Base-by-base conservation (phyloP, 2,329 filamentous ascomycete genomes). In the Coniochaeta ligniaria region DNA sequence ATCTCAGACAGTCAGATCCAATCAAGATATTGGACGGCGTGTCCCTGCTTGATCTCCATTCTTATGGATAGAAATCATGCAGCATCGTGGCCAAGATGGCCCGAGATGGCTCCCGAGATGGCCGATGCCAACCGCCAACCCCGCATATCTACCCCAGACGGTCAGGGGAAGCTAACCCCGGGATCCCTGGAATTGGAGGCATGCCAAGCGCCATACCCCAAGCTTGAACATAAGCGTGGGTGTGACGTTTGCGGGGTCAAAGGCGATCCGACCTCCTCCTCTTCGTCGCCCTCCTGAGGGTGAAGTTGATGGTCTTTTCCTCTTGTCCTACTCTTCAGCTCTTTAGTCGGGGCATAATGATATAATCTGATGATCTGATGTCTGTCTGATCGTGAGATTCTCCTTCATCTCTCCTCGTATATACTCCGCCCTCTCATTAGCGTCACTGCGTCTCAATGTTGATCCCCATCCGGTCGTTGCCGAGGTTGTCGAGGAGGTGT, bases 401-500 rank as follows among this genome's bases (percentile, higher is more conserved):
- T 8, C 47, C 47, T n/a, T 52, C 17, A 17, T 31, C 12, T 24
- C 8, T 47, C 6, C 43, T 28, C 24, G 14, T 16, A n/a, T 11
- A 26, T 28, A 28, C 24, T 31, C 17, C 24, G 11, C 14, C 14
- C 43, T 26, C 43, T 24, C 22, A 5, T 11, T 31, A 28, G 9
- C 47, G 16, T 26, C 43, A 47, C 43, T 6, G 22, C 11, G 47
- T 52, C 6, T 3, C 43, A 12, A 52, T 52, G 47, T n/a, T 52
- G 47, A 52, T 26, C 16, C 22, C 47, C 22, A n/a, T 31, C 6
- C 22, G 47, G 24, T 28, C 35, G 54, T 45, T 58, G 56, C 56
- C 38, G 56, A 58, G 56, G 56, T 58, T 58, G 36, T 58, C 36
- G 36, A 45, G 56, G 54, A 36, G 54, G 24, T 26, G 56, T 31